These are phyloP conservation scores for Aspergillus homomorphus DNA, from an alignment of 495 filamentous ascomycete genomes.

Conservation along the genomic window DNA sequence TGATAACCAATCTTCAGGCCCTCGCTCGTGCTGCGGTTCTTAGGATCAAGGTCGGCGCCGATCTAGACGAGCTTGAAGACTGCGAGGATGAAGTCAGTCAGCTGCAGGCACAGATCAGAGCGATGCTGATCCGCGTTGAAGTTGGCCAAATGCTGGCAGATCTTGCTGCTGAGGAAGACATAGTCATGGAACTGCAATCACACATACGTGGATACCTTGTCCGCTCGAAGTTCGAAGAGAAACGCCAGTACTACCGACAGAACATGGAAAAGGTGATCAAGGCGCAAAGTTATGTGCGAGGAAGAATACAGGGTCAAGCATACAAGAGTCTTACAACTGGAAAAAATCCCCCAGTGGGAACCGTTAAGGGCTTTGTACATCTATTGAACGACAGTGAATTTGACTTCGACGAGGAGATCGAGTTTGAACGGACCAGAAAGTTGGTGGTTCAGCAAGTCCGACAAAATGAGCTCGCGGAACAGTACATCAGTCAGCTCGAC, in stretches of 20 bases:
- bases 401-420: slow-evolving; percentile 97
- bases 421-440: slow-evolving; percentile 89
- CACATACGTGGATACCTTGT: slow-evolving; percentile 70
- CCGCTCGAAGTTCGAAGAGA: slow-evolving; percentile 72
- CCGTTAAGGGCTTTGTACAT: slow-evolving; percentile 96
- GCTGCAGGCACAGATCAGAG: slow-evolving; percentile 72
- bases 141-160: slow-evolving; percentile 67
- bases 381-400: slow-evolving; percentile 97
- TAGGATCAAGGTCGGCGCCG: slow-evolving; percentile 64
- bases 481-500: slow-evolving; percentile 96
- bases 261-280: slow-evolving; percentile 99
- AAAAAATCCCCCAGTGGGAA: slow-evolving; percentile 96
- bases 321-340: slow-evolving; percentile 94
- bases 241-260: slow-evolving; percentile 81
- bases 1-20: slow-evolving; percentile 67
- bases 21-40: slow-evolving; percentile 70
- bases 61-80: slow-evolving; percentile 74
- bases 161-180: slow-evolving; percentile 77
- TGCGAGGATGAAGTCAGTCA: slow-evolving; percentile 68
- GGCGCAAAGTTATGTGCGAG: slow-evolving; percentile 93
- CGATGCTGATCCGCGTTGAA: slow-evolving; percentile 70
- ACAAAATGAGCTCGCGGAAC: slow-evolving; percentile 94
- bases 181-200: slow-evolving; percentile 71
- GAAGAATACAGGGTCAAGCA: slow-evolving; percentile 90
- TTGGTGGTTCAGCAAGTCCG: slow-evolving; percentile 94